Percentiles rank a stretch among this genome's conserved stretches.
phyloP scores from a whole-genome alignment of 371 early-diverging fungal genomes.

The Chytridium lagenaria region DNA sequence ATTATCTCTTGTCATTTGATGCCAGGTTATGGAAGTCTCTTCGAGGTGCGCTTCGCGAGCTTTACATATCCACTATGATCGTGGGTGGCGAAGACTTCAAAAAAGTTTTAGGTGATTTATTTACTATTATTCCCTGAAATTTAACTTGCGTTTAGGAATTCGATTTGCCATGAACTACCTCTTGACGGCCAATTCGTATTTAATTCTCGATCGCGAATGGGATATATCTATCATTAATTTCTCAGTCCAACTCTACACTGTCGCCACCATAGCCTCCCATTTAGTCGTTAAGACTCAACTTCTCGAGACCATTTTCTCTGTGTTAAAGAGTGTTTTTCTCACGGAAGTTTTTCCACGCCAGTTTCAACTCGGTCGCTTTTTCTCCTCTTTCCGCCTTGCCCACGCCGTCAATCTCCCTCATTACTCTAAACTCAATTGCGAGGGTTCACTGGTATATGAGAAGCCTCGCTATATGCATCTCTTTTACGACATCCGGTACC shows the following conservation, averaged over 20 bases:
- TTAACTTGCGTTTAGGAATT: slow-evolving; percentile 48
- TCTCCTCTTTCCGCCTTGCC: slow-evolving; percentile 29
- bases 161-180: slow-evolving; percentile 83
- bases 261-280: slow-evolving; percentile 84
- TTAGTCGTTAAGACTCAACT: slow-evolving; percentile 81
- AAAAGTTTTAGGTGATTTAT: slow-evolving; percentile 69
- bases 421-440: slow-evolving; percentile 69
- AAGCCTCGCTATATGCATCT: slow-evolving; percentile 78
- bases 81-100: slow-evolving; percentile 73
- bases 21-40: slow-evolving; percentile 88
- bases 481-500: slow-evolving; percentile 86
- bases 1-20: slow-evolving; percentile 85
- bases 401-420: slow-evolving; percentile 18
- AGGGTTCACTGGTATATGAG: slow-evolving; percentile 60
- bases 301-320: slow-evolving; percentile 71
- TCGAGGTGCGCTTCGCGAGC: slow-evolving; percentile 78
- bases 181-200: slow-evolving; percentile 74
- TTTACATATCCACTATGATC: slow-evolving; percentile 84
- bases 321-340: slow-evolving; percentile 57
- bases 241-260: slow-evolving; percentile 93
- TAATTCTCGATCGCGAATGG: slow-evolving; percentile 84
- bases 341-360: slow-evolving; percentile 34
- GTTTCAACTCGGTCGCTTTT: slow-evolving; percentile 29
- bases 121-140: neutral
- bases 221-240: slow-evolving; percentile 89